Base-by-base conservation (phyloP, 2,329 filamentous ascomycete genomes). In the Ploettnerulaceae sp. region DNA sequence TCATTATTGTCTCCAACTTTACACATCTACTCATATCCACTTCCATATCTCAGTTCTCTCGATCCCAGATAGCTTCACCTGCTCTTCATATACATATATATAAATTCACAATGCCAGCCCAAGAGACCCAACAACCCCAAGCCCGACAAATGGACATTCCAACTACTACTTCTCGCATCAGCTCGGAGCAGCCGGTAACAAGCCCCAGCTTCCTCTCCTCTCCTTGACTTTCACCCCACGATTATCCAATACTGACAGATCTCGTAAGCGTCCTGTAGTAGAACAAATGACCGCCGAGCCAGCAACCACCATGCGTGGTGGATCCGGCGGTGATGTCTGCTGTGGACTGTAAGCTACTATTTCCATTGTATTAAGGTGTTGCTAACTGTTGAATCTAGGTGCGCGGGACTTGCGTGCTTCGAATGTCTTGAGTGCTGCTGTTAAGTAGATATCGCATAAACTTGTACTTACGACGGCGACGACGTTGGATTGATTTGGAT, bases 351-450 rank as follows among this genome's bases (percentile, higher is more conserved):
- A 57, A 55, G 57, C 53, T 15, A 24, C 29, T 18, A 29, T 24
- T 17, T 38, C 37, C 22, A 18, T 1, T 9, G 6, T 24, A 7
- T 14, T 7, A 38, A 35, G 18, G 24, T 11, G 18, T 22, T 26
- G 38, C 49, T 45, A 37, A 50, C 18, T 20, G 14, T 17, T 24
- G n/a, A 25, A 4, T 47, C 17, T 37, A 61, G 58, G 17, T 61
- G 59, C 33, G 59, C 59, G 14, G 59, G 57, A 31, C 51, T 59
- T 28, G 57, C 57, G 11, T 61, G 59, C 48, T 61, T 61, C 50
- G 59, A 61, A 37, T 61, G 59, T 49, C 54, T 54, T 42, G 54
- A 60, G 12, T 61, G 59, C 56, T 61, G 59, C 44, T 60, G 58
- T 47, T 61, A n/a, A n/a, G n/a, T n/a, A n/a, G n/a, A n/a, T n/a